Percentiles rank a stretch among this genome's conserved stretches.
Evolutionary conservation across 2,329 filamentous ascomycete species (phyloP).

Genomic region (Venturia nashicola): DNA sequence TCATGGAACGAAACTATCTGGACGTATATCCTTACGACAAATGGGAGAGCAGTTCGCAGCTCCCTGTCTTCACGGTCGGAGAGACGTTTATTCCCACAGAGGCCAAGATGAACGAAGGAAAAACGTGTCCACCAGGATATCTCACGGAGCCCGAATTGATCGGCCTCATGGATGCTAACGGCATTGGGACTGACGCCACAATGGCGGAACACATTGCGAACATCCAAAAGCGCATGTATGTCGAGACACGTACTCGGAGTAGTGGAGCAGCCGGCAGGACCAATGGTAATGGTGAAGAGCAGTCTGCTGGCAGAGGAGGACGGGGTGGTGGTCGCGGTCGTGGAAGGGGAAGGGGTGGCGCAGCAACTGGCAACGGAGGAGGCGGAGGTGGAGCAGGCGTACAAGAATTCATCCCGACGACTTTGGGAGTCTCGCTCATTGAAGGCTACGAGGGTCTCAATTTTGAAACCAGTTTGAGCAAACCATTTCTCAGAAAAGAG

Average conservation of each 20-base stretch:
- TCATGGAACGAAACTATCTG: constrained; percentile 82
- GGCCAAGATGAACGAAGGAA: constrained; percentile 80
- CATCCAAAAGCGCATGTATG: constrained; percentile 84
- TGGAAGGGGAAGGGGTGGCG: constrained; percentile 25
- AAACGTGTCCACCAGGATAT: constrained; percentile 73
- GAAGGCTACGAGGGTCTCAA: constrained; percentile 92
- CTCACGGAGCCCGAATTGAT: constrained; percentile 94
- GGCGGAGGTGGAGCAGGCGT: constrained; percentile 37
- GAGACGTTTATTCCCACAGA: constrained; percentile 82
- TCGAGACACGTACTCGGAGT: constrained; percentile 45
- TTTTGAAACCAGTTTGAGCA: constrained; percentile 82
- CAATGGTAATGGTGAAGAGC: constrained; percentile 25
- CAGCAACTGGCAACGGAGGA: constrained; percentile 24
- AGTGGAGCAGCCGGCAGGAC: constrained; percentile 21
- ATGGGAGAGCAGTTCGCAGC: constrained; percentile 76
- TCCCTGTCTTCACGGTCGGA: constrained; percentile 67
- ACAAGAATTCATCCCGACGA: constrained; percentile 85
- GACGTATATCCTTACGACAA: constrained; percentile 95
- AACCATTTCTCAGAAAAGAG: constrained; percentile 91
- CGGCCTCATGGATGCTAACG: constrained; percentile 94
- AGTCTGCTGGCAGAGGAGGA: constrained; percentile 20
- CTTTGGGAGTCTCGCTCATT: constrained; percentile 80
- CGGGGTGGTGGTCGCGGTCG: constrained; percentile 20
- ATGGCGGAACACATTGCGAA: constrained; percentile 98
- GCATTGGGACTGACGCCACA: constrained; percentile 94